A percentile compares a stretch with the other conserved stretches of the same genome.
Conservation (phyloP, 352 stramenopile genomes). For the Globisporangium uncinulatum region DNA sequence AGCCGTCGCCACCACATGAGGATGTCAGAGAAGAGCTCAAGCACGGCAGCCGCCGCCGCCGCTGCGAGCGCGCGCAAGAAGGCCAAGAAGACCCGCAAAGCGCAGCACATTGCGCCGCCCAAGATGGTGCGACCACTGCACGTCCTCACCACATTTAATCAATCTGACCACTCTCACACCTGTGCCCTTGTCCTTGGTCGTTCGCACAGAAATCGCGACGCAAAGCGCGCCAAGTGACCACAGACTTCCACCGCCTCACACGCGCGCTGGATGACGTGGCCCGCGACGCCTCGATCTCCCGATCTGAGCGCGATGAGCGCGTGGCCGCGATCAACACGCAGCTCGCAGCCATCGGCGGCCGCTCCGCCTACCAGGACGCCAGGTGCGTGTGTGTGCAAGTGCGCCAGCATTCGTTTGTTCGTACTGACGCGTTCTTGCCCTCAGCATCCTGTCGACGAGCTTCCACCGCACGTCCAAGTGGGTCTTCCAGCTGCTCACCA, state of each 20-base stretch:
- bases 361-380: slow-evolving; percentile 92
- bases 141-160: neutral
- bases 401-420: neutral
- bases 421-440: neutral
- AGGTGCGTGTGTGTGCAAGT: slow-evolving; percentile 14
- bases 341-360: slow-evolving; percentile 84
- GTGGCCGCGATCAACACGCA: slow-evolving; percentile 60
- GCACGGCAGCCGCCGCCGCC: neutral
- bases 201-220: slow-evolving; percentile 49
- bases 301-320: slow-evolving; percentile 22
- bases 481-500: slow-evolving; percentile 89
- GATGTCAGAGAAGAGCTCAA: too few species aligned
- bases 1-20: too few species aligned
- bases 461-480: slow-evolving; percentile 95
- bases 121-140: slow-evolving; percentile 21
- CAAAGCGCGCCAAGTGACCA: slow-evolving; percentile 67
- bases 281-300: slow-evolving; percentile 20
- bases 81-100: slow-evolving; percentile 46
- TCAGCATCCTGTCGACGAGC: slow-evolving; percentile 90
- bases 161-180: too few species aligned
- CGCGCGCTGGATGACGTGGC: slow-evolving; percentile 63
- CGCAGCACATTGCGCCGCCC: slow-evolving; percentile 48
- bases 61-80: slow-evolving; percentile 27
- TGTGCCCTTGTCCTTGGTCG: too few species aligned
- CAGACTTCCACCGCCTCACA: slow-evolving; percentile 71